A percentile compares a stretch with the other conserved stretches of the same genome.
Evolutionary conservation across 441 rosid genomes (phyloP).

Genomic region (Raphanus hybrid): DNA sequence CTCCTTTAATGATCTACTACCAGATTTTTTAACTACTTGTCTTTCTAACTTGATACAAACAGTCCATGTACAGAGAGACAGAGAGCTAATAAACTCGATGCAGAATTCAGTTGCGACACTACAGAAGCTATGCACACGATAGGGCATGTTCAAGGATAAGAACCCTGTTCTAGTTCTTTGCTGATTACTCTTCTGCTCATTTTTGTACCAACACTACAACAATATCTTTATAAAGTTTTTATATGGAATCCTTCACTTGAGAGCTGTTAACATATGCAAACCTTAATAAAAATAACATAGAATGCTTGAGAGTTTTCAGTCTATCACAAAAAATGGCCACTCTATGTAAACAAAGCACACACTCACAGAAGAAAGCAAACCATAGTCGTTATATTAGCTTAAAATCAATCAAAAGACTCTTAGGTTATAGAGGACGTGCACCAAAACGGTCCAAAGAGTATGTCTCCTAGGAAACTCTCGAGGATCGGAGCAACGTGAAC

Average conservation of each 20-base stretch:
- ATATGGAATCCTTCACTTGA: background rate
- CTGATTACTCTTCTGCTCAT: constrained; percentile 29
- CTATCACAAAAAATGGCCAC: constrained; percentile 2
- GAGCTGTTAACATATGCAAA: background rate
- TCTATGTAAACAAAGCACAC: background rate
- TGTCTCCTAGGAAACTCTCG: too few species aligned
- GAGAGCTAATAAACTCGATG: constrained; percentile 81
- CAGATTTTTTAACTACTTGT: too few species aligned
- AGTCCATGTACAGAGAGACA: constrained; percentile 85
- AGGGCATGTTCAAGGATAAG: constrained; percentile 52
- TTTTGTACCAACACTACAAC: constrained; percentile 18
- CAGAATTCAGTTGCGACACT: constrained; percentile 81
- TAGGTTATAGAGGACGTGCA: too few species aligned
- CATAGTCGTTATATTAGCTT: background rate
- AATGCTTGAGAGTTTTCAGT: background rate
- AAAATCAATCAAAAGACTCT: background rate
- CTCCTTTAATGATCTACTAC: background rate
- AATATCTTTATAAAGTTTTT: constrained; percentile 8
- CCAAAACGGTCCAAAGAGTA: too few species aligned
- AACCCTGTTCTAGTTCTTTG: constrained; percentile 64
- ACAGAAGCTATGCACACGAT: constrained; percentile 76
- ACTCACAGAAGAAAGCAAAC: background rate
- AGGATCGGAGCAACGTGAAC: too few species aligned
- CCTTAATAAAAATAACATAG: too few species aligned
- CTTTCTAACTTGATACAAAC: too few species aligned